Percentiles rank a stretch among this genome's conserved stretches.
Conservation (phyloP, 352 stramenopile genomes). For the Globisporangium yorkense region DNA sequence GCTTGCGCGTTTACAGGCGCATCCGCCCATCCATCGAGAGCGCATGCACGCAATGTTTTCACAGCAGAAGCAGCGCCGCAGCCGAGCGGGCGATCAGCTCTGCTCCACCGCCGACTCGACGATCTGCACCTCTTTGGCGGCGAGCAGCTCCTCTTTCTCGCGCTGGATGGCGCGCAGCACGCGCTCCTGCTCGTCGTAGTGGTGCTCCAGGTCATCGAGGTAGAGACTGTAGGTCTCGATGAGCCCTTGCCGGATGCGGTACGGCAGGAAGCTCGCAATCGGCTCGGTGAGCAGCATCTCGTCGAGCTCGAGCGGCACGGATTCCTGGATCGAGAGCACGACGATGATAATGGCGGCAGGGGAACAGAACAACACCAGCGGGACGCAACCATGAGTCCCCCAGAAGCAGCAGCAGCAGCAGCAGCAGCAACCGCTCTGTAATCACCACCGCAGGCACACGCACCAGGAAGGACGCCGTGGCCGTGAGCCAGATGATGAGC, state of each 20-base stretch:
- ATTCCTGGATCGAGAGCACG: conserved; percentile 40
- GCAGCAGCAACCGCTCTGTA: neutral
- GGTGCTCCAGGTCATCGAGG: conserved; percentile 79
- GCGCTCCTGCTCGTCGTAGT: conserved; percentile 77
- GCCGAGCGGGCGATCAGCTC: neutral
- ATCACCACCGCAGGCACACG: neutral
- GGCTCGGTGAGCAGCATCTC: conserved; percentile 80
- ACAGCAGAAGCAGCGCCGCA: no score
- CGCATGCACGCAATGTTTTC: no score
- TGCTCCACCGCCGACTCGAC: conserved; percentile 4
- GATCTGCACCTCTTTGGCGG: conserved; percentile 10
- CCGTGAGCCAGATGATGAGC: conserved; percentile 82
- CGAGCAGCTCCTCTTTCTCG: conserved; percentile 31
- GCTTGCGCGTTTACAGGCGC: neutral
- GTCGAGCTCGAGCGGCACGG: conserved; percentile 78
- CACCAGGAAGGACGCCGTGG: conserved; percentile 82
- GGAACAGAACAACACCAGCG: neutral
- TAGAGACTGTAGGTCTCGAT: conserved; percentile 89
- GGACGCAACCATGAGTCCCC: neutral
- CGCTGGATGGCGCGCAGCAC: conserved; percentile 74
- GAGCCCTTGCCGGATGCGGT: conserved; percentile 80
- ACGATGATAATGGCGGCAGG: no score
- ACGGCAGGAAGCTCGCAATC: conserved; percentile 73
- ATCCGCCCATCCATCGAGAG: no score
- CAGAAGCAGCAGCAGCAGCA: no score